Evolutionary conservation across 1,284 basidiomycete species (phyloP), one percentile per base, ranked within the genome.

Genomic region (Fomitopsis betulina): DNA sequence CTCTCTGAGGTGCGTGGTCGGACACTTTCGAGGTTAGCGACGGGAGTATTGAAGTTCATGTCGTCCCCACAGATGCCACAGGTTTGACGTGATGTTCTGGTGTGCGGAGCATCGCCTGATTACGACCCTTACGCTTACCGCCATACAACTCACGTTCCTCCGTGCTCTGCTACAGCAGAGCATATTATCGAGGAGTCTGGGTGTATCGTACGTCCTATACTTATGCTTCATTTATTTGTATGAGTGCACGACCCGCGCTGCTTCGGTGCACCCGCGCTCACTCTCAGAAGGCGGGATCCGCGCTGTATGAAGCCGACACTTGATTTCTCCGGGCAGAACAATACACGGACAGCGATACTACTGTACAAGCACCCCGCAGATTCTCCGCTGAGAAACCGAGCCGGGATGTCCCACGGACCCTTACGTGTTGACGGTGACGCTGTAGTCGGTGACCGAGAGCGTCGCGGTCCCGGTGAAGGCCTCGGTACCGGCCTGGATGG

Each of bases 401-500:
- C 17, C 7, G 30, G 12, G 15, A 13, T 10, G 9, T 32, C 17
- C 4, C 30, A 17, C 30, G 17, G 13, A 25, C 40, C 21, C 38
- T 58, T 52, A 58, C 45, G 58, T 53, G 51, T 57, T 54, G 27
- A 78, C 65, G 35, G 63, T 56, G 10, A 70, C 69, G 57, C 61
- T 69, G 65, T 63, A 72, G 62, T 58, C 65, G 54, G 61, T 35
- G 33, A 62, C 70, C 39, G 67, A 43, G 58, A 72, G 63, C 52
- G 57, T 63, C 32, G 70, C 70, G 43, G 59, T 63, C 79, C 86
- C 52, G 82, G 87, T 62, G 86, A 93, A 61, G 83, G 90, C 58
- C 78, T 92, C 70, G 85, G 93, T 35, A 81, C 83, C 49, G 82
- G 85, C 69, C 79, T 94, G 53, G 77, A 84, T 55, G 81, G 82